Base-by-base conservation (phyloP, 1,284 basidiomycete species). In the Trichosporon ovoides region DNA sequence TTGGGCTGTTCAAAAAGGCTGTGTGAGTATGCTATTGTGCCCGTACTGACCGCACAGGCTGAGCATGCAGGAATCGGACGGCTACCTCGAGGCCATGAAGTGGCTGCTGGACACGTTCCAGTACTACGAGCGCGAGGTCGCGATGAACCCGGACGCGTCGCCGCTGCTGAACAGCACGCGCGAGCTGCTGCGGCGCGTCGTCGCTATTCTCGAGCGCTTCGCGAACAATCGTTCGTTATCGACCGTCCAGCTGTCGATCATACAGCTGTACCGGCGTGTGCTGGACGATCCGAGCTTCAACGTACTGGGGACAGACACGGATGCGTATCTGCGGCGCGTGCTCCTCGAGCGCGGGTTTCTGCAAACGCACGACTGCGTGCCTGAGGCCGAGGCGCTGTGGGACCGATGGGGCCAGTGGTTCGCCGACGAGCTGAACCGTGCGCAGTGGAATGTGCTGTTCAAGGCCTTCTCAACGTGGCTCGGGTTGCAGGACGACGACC, bases 1-100 rank as follows among this genome's bases (percentile, higher is more conserved):
- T 48, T 22, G 22, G 14, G 14, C 28, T 48, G 43, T 87, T 94
- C 40, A 88, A 87, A n/a, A 35, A 48, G 11, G 59, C 59, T 11
- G 37, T 58, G 57, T 58, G 37, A 40, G 57, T 48, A 13, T 3
- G 7, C 2, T 4, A 14, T 0, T 13, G 11, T 5, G 10, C 7
- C 3, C 3, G 10, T 3, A 14, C 53, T 54, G 28, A 50, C 31
- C 14, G 11, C 57, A n/a, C n/a, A 58, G 57, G 0, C 33, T 13
- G 33, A 37, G 33, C 12, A 34, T 62, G 12, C 57, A 59, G 33
- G 35, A 46, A 14, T 35, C 56, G 16, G 40, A 50, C 1, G 61
- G 61, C 16, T 59, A 59, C 18, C 20, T 24, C 11, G 38, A 50
- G 18, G 48, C 57, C 1, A 62, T 62, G 61, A 31, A 55, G 14